Base-by-base conservation (phyloP, 2,329 filamentous ascomycete species). In the Talaromyces amestolkiae region DNA sequence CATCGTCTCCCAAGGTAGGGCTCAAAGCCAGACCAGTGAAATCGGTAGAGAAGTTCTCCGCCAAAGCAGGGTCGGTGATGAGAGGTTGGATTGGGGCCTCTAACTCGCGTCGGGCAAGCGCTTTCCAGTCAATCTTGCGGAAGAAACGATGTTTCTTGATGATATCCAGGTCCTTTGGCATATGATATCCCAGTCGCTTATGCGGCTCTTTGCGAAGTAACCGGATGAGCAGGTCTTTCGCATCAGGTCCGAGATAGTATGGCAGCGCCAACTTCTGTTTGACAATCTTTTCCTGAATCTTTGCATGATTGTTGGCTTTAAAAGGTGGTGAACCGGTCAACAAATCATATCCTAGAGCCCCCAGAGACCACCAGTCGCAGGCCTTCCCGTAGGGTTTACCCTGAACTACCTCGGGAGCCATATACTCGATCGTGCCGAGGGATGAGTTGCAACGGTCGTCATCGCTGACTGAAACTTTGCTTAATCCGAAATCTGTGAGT, bases 321-420 rank as follows among this genome's bases (percentile, higher is more conserved):
- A 98, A 99, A 0, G 96, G 95, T 9, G 94, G 93, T 63, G 89
- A 89, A 62, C 96, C 95, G 10, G 94, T 98, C 76, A 99, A 89
- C 41, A 99, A 83, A 76, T 99, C 95, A 77, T 89, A 96, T 39
- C 92, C 93, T 54, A 99, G 85, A 2, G 94, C 93, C 41, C 96
- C 95, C 56, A 99, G 89, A 4, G 93, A 97, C 95, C 95, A 99
- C 94, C 94, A 99, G 80, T 99, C 95, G 19, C 97, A 96, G 1
- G 93, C 89, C 77, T 93, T 94, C 73, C 94, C 93, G 77, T 99
- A 99, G 70, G 91, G 89, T 69, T 91, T 89, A 67, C 93, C 93
- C 68, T 89, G 86, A 67, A 99, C 88, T 61, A 99, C 91, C 79
- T 99, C 95, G 0, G 95, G 95, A 0, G 95, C 96, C 95, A 99